Conservation (phyloP, 2,329 filamentous ascomycete genomes). For the Cordyceps fumosorosea region DNA sequence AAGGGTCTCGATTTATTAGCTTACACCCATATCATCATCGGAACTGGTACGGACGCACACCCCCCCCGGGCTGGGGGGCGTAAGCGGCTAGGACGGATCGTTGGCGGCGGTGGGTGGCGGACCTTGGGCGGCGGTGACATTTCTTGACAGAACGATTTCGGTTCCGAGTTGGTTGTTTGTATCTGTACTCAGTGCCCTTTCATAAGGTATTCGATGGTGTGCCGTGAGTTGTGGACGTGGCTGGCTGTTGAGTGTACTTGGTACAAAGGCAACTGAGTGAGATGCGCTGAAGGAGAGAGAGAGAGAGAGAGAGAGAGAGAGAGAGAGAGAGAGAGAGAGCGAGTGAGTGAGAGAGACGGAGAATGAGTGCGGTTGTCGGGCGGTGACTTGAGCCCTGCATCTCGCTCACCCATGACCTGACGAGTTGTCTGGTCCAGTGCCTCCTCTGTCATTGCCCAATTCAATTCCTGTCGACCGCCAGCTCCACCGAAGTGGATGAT, state of each 20-base stretch:
- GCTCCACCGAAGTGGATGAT: neutral
- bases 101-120: neutral
- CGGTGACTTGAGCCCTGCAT: neutral
- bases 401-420: neutral
- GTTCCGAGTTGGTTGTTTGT: neutral
- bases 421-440: too few relatives aligned
- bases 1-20: neutral
- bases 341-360: neutral
- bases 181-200: too few relatives aligned
- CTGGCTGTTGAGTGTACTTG: too few relatives aligned
- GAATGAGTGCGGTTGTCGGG: neutral
- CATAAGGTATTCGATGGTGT: too few relatives aligned
- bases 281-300: neutral
- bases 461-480: neutral
- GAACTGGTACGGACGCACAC: neutral
- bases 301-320: too few relatives aligned
- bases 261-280: too few relatives aligned
- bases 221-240: too few relatives aligned
- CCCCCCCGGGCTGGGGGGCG: neutral
- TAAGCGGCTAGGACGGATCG: constrained; percentile 11
- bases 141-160: neutral
- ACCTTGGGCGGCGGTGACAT: neutral
- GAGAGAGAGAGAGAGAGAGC: neutral
- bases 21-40: neutral
- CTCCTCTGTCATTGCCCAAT: neutral